Evolutionary conservation across 2,329 filamentous ascomycete genomes (phyloP).

Genomic region (Colletotrichum simmondsii): DNA sequence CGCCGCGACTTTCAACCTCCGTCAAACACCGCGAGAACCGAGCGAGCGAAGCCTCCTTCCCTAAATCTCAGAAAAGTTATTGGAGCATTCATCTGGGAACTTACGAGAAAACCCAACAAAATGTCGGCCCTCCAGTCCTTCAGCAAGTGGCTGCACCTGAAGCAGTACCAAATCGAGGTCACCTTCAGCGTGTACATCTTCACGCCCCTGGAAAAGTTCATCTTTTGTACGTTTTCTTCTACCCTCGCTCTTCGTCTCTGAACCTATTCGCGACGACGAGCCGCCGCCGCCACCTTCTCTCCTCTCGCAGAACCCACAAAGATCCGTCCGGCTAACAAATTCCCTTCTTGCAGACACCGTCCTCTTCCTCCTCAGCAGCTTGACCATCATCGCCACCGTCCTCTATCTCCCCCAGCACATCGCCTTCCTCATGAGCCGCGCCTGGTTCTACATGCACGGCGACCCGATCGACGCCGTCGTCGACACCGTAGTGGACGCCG

Average conservation of each 20-base stretch:
- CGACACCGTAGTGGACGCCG: conserved; percentile 75
- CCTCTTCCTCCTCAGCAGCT: conserved; percentile 87
- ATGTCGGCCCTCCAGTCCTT: conserved; percentile 62
- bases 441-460: conserved; percentile 95
- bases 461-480: conserved; percentile 69
- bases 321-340: background rate
- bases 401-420: conserved; percentile 96
- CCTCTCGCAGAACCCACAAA: background rate
- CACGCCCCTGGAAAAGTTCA: conserved; percentile 93
- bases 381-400: conserved; percentile 86
- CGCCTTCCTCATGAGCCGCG: conserved; percentile 81
- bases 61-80: no score
- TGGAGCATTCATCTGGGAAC: background rate
- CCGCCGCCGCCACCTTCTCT: background rate
- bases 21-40: background rate
- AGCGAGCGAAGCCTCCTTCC: background rate
- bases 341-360: conserved; percentile 77
- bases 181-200: conserved; percentile 98
- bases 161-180: conserved; percentile 98
- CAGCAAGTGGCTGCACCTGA: conserved; percentile 89
- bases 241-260: conserved; percentile 8
- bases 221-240: conserved; percentile 81
- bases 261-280: background rate
- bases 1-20: background rate
- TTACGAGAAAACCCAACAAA: conserved; percentile 16